phyloP scores from a whole-genome alignment of 75 land plant species.

The Cupressus sempervirens region DNA sequence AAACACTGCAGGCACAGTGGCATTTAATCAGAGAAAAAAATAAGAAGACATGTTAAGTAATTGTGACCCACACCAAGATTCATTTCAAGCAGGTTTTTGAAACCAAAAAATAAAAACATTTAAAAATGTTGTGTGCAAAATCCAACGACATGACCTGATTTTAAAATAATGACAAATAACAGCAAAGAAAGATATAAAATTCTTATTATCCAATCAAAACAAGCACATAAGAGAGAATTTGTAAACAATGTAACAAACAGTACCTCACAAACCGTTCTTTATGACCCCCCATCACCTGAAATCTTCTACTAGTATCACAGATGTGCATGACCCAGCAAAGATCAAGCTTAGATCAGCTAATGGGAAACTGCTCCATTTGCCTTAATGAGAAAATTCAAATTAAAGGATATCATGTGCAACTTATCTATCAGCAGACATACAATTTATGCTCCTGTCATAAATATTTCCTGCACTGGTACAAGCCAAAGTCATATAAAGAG shows the following conservation, averaged over 20 bases:
- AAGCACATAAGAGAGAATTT: neutral
- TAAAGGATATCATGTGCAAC: neutral
- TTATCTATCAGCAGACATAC: neutral
- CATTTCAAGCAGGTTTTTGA: neutral
- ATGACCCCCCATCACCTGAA: slow-evolving; percentile 9
- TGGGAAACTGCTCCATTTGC: neutral
- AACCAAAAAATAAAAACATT: neutral
- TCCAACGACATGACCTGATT: neutral
- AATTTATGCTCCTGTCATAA: neutral
- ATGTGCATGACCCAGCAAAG: neutral
- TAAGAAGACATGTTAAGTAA: neutral
- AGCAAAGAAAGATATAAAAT: neutral
- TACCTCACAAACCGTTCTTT: slow-evolving; percentile 14
- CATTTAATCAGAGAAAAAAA: neutral
- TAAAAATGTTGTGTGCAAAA: neutral
- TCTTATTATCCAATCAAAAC: neutral
- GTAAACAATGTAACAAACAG: neutral
- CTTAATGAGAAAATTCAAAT: neutral
- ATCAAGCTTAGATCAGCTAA: slow-evolving; percentile 2
- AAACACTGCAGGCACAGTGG: neutral
- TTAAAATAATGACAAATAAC: neutral
- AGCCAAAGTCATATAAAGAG: neutral
- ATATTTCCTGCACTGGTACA: neutral
- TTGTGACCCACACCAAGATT: neutral
- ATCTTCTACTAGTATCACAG: neutral